Conservation (phyloP, 2,329 filamentous ascomycete genomes). For the Chaetothyriales sp. region DNA sequence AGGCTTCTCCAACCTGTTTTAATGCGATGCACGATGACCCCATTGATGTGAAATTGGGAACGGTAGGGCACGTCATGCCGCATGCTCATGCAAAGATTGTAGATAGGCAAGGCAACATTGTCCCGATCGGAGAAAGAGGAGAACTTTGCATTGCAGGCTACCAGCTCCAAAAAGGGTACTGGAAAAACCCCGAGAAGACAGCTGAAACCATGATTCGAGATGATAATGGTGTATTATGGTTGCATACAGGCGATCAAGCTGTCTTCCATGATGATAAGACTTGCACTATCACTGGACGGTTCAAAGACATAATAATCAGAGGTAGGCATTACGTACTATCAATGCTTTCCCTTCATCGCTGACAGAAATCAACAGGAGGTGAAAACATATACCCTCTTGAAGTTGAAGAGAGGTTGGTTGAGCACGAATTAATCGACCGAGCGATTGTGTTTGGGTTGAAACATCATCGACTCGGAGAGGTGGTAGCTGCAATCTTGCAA, state of each 20-base stretch:
- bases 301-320: conserved; percentile 69
- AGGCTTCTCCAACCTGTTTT: conserved; percentile 68
- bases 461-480: conserved; percentile 59
- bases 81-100: conserved; percentile 68
- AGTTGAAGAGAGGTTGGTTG: conserved; percentile 58
- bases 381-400: conserved; percentile 64
- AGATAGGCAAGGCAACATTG: conserved; percentile 49
- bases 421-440: conserved; percentile 47
- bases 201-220: conserved; percentile 57
- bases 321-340: conserved; percentile 32
- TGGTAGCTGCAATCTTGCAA: conserved; percentile 49
- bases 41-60: conserved; percentile 51
- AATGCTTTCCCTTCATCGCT: conserved; percentile 21
- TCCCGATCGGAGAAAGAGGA: conserved; percentile 54
- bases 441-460: conserved; percentile 59
- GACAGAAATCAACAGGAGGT: conserved; percentile 35
- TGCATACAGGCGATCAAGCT: conserved; percentile 50
- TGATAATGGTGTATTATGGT: conserved; percentile 44
- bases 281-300: conserved; percentile 59
- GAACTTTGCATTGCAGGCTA: conserved; percentile 70
- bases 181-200: conserved; percentile 60
- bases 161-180: conserved; percentile 50
- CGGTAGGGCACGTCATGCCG: conserved; percentile 63
- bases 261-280: conserved; percentile 46
- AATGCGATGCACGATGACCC: conserved; percentile 64